Conservation (phyloP, 768 basidiomycete species). For the Suillus plorans region DNA sequence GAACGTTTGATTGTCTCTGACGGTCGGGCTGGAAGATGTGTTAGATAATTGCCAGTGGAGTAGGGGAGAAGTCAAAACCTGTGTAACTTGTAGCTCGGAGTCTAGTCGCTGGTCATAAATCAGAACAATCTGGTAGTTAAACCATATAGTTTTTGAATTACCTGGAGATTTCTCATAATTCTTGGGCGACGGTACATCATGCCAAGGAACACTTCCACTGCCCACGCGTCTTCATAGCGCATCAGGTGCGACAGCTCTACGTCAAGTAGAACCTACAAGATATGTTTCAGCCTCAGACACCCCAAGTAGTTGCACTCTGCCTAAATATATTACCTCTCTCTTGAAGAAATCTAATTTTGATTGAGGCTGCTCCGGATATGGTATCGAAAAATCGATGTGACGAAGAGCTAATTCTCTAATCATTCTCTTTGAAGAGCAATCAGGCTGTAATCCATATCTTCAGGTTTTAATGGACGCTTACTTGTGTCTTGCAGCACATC, state of each 20-base stretch:
- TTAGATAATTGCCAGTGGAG: not conserved
- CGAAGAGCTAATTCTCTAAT: not conserved
- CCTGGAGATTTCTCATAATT: not conserved
- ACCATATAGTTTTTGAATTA: not conserved
- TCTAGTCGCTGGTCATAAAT: not conserved
- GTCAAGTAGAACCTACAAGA: not conserved
- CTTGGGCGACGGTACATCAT: not conserved
- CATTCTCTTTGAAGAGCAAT: not conserved
- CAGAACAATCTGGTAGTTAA: not conserved
- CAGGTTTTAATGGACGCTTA: not conserved
- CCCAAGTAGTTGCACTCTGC: not conserved
- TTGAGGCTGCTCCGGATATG: not conserved
- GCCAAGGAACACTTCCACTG: not conserved
- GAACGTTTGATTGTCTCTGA: not conserved
- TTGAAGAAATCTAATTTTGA: not conserved
- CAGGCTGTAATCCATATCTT: not conserved
- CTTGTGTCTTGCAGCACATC: not conserved
- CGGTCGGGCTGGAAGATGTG: not conserved
- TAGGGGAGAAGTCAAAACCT: not conserved
- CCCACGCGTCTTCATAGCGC: not conserved
- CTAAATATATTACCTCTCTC: not conserved
- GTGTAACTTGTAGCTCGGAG: not conserved
- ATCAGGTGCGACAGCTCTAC: not conserved
- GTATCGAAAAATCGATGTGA: slow-evolving; percentile 1
- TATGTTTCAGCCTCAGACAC: not conserved